These are phyloP conservation scores for Myriangium duriaei DNA, from an alignment of 2,329 filamentous ascomycete species.

Conservation along the genomic window DNA sequence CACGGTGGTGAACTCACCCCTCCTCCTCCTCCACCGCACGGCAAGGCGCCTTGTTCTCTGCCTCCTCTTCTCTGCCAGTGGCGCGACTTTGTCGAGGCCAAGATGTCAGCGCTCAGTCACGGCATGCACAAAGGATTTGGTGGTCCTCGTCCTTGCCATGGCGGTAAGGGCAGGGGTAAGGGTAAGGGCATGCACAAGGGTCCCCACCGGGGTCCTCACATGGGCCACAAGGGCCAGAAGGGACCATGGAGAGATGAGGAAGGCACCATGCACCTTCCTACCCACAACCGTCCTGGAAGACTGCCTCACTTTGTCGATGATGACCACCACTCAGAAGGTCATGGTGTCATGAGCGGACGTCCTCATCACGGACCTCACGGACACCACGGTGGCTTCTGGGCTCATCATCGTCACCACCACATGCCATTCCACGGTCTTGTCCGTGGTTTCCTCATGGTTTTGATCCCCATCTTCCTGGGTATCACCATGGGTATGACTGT, in stretches of 20 bases:
- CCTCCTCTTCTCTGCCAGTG: constrained; percentile 43
- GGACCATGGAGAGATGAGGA: too few relatives aligned
- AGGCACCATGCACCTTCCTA: constrained; percentile 15
- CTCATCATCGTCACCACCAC: constrained; percentile 21
- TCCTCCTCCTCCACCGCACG: constrained; percentile 6
- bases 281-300: constrained; percentile 16
- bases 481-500: constrained; percentile 55
- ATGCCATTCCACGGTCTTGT: constrained; percentile 28
- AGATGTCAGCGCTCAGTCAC: constrained; percentile 29
- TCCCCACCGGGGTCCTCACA: constrained; percentile 17
- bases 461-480: constrained; percentile 54
- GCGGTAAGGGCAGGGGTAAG: constrained; percentile 15
- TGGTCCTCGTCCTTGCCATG: constrained; percentile 26
- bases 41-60: constrained; percentile 24
- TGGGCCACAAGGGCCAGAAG: constrained; percentile 19
- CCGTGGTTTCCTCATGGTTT: constrained; percentile 48
- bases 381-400: constrained; percentile 14
- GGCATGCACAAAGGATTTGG: constrained; percentile 13
- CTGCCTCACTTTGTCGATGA: constrained; percentile 11
- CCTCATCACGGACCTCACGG: constrained; percentile 14
- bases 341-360: neutral
- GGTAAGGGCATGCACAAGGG: constrained; percentile 13
- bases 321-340: neutral
- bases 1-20: constrained; percentile 2
- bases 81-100: constrained; percentile 38